Base-by-base conservation (phyloP, 2,329 filamentous ascomycete species). In the Endothia cerciana region DNA sequence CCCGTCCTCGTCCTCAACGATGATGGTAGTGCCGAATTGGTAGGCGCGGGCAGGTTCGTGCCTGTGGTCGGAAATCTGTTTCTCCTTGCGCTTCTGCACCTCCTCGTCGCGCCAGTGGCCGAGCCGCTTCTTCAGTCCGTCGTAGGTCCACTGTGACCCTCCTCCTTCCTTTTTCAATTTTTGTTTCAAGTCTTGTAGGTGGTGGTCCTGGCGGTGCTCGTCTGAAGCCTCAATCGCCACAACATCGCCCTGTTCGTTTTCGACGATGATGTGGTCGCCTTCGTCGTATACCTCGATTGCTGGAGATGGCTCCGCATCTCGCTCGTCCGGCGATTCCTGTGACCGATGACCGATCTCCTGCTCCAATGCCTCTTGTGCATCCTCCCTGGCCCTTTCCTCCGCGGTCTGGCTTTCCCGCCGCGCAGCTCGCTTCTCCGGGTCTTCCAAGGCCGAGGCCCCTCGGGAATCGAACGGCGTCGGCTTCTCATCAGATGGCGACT, bases 231-330 rank as follows among this genome's bases (percentile, higher is more conserved):
- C 83, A 0, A 92, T 86, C 22, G 87, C 87, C 6, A 97, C 75
- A 2, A 97, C 94, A 63, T 97, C 94, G 8, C 94, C 94, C 65
- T 97, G 90, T 69, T 89, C 83, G 71, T 97, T 91, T 77, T 98
- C 94, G 64, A 96, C 87, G 7, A 97, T 80, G 47, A 95, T 85
- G 28, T 96, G 78, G 62, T 89, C 76, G 1, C 94, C 93, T 78
- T 97, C 93, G 69, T 94, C 87, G 71, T 90, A 97, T 0, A 94
- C 85, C 68, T 96, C 88, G 11, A 92, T 76, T 30, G 77, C 68
- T 4, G 55, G 59, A 22, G 45, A 61, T 4, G 36, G 66, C 33
- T 71, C 62, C 28, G 57, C 36, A n/a, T 43, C 45, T 22, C 56
- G 41, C 15, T 45, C 4, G 7, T 68, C 62, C 7, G 64, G 63